Evolutionary conservation across 2,329 filamentous ascomycete species (phyloP).

Genomic region (Diplodia seriata): DNA sequence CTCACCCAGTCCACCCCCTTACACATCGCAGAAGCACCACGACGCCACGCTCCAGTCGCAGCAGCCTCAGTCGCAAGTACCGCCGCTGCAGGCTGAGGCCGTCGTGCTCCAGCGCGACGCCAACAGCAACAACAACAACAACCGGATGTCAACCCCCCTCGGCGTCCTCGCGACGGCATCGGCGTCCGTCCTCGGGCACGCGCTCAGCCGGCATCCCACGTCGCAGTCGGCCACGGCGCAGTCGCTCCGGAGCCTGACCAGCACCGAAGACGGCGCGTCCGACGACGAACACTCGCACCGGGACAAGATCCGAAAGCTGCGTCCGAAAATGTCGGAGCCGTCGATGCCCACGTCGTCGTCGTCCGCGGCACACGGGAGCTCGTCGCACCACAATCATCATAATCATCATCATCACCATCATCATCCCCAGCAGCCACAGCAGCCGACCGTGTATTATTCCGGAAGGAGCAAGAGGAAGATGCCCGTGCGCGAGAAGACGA

Average conservation of each 20-base stretch:
- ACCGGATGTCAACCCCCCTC: constrained; percentile 21
- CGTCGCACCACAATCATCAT: constrained; percentile 3
- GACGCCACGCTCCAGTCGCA: too few relatives aligned
- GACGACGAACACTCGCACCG: constrained; percentile 47
- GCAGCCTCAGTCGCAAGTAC: too few relatives aligned
- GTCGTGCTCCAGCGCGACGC: neutral
- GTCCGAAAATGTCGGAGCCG: constrained; percentile 47
- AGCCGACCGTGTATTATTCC: constrained; percentile 48
- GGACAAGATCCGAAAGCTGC: constrained; percentile 51
- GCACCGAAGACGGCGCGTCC: constrained; percentile 36
- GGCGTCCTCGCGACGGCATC: constrained; percentile 30
- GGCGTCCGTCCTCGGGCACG: constrained; percentile 25
- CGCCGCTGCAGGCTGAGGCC: neutral
- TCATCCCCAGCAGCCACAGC: neutral
- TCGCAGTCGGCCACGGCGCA: constrained; percentile 19
- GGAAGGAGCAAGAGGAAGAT: constrained; percentile 53
- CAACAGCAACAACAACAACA: neutral
- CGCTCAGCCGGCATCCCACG: constrained; percentile 15
- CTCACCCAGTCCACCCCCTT: constrained; percentile 50
- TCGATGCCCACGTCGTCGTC: constrained; percentile 38
- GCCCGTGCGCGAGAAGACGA: constrained; percentile 47
- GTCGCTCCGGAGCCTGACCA: constrained; percentile 46
- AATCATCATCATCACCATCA: neutral
- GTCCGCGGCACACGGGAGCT: constrained; percentile 6
- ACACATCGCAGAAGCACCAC: constrained; percentile 42